Base-by-base conservation (phyloP, 805 yeast species). In the Yamadazyma laniorum region DNA sequence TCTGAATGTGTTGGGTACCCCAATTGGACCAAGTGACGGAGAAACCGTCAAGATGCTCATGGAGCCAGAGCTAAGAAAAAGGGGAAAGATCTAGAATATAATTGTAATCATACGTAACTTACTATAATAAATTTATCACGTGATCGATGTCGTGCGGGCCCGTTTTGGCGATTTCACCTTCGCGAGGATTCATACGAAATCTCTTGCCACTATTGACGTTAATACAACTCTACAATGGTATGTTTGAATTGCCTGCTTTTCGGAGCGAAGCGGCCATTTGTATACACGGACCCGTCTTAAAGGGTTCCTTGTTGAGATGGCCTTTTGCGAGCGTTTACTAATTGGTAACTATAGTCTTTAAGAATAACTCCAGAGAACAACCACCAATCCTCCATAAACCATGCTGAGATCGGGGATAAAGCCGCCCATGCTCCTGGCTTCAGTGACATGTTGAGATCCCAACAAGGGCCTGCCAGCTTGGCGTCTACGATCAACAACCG, bases 371-470 rank as follows among this genome's bases (percentile, higher is more conserved):
- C 93, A 36, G 68, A 67, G 26, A 61, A 64, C 41, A 51, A 65
- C 21, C 70, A 72, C 44, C 61, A 63, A 23, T 56, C 75, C 4
- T 48, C 66, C 19, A 77, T 83, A 30, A 70, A 75, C 51, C 69
- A 80, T 34, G 71, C 74, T 33, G 59, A 71, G 19, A 74, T 61
- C 43, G 80, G 80, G 3, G 72, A 71, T 11, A 63, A 74, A 0
- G 84, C 89, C 3, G 75, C 72, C 22, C 80, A 85, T 18, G 82
- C 85, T 0, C 85, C 85, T 19, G 82, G 79, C 2, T 63, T 85
- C 36, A 86, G 80, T 44, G 95, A 85, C 54, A 75, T 79, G 2
- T 66, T 85, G 35, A 77, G 85, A 58, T 68, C 77, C 2, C 78
- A 75, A 39, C 75, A 79, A 44, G 90, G 90, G 14, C 86, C 85